phyloP scores from a whole-genome alignment of 306 rosid species.

The Prunus mongolica region DNA sequence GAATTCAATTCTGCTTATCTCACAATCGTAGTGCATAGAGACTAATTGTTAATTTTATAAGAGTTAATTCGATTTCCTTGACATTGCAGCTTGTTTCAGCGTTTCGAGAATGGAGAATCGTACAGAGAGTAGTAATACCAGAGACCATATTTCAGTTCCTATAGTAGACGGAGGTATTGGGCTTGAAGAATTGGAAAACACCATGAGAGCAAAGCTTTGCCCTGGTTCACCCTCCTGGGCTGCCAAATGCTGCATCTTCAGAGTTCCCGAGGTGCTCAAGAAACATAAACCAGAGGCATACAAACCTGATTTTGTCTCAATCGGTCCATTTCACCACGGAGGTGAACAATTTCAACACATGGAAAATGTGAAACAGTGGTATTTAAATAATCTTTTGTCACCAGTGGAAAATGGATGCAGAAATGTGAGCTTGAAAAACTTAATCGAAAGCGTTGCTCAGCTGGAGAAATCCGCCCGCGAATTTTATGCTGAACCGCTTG shows the following conservation, averaged over 20 bases:
- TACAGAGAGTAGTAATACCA: too few species aligned
- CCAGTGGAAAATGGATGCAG: too few species aligned
- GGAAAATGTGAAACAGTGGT: background rate
- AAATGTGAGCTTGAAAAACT: background rate
- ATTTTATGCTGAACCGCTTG: background rate
- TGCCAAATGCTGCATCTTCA: slow-evolving; percentile 13
- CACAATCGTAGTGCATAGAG: too few species aligned
- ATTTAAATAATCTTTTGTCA: background rate
- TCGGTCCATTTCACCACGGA: slow-evolving; percentile 14
- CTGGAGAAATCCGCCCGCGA: background rate
- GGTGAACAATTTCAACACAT: background rate
- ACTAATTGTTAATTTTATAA: too few species aligned
- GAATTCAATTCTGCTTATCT: too few species aligned
- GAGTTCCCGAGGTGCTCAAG: background rate
- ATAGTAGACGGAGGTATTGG: background rate
- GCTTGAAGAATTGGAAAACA: background rate
- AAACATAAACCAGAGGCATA: background rate
- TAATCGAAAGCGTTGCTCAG: too few species aligned
- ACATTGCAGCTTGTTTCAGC: too few species aligned
- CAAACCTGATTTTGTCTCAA: background rate
- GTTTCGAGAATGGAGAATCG: too few species aligned
- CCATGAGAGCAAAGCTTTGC: background rate
- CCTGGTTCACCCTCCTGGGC: background rate
- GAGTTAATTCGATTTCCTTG: too few species aligned
- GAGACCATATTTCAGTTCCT: too few species aligned